Base-by-base conservation (phyloP, 805 yeast species). In the Tetrapisispora arboricola region DNA sequence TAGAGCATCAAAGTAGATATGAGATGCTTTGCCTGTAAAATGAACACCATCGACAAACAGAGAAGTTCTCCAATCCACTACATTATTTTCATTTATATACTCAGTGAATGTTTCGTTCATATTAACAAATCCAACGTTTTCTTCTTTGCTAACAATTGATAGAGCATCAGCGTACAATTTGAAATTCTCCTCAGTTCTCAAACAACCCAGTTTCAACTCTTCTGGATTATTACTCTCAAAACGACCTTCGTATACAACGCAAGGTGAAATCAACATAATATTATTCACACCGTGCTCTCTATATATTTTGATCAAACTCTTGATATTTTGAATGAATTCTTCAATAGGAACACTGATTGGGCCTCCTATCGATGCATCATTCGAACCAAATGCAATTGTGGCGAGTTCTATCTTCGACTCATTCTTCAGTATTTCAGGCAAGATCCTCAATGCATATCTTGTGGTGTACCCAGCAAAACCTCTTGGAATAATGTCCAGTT, bases 391-490 rank as follows among this genome's bases (percentile, higher is more conserved):
- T 54, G 81, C 86, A 3, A 86, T 63, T 10, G 78, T 74, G 44
- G 76, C 66, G 9, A 70, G 47, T 2, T 47, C 61, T 38, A 75
- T 62, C 6, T 52, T 64, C 35, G 72, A 60, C 45, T 78, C 84
- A 4, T 59, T 52, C 17, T 69, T 64, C 24, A 85, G 57, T 10
- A 80, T 63, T 32, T 66, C 60, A n/a, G 74, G 73, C 3, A 73
- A 49, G 6, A 84, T 49, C 36, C 66, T 60, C 9, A 66, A 51
- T 0, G 75, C 86, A 61, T 78, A 78, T 25, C 75, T 72, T 0
- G 87, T 63, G 49, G 72, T 84, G 63, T 84, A 87, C 1, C 96
- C 96, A 1, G 76, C 55, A 51, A 65, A 84, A 0, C 96, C 96
- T 44, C 95, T 66, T 31, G 74, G 78, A 1, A 86, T 53, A 2